Conservation (phyloP, 768 basidiomycete species). For the Tulasnella sp. region DNA sequence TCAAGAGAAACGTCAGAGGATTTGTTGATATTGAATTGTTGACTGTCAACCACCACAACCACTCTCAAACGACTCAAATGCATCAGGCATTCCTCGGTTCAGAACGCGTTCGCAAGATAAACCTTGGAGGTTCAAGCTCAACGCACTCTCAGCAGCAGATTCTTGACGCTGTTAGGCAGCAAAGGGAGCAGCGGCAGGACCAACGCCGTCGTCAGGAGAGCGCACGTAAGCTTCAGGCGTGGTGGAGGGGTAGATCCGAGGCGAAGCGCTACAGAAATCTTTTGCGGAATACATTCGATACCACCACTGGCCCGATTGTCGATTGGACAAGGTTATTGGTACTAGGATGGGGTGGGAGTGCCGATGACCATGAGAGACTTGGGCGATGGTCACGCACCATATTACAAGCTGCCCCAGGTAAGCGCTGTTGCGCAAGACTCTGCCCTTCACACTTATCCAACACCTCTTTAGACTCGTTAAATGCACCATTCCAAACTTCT, state of each 20-base stretch:
- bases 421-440: not conserved
- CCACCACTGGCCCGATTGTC: constrained; percentile 9
- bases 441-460: not conserved
- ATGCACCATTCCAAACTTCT: constrained; percentile 29
- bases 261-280: constrained; percentile 31
- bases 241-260: constrained; percentile 47
- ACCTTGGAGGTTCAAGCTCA: constrained; percentile 53
- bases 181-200: constrained; percentile 44
- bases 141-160: constrained; percentile 40
- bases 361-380: constrained; percentile 29
- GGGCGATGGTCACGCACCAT: constrained; percentile 25
- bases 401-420: not conserved
- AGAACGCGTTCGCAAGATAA: constrained; percentile 33
- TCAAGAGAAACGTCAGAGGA: no score
- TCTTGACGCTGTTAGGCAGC: constrained; percentile 47
- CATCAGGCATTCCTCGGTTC: constrained; percentile 16
- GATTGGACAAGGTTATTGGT: constrained; percentile 49
- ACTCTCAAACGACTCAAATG: not conserved
- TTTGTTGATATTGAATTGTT: not conserved
- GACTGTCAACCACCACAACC: not conserved
- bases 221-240: constrained; percentile 51
- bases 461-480: constrained; percentile 28
- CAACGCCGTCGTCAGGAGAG: constrained; percentile 43
- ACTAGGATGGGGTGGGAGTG: constrained; percentile 32
- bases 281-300: constrained; percentile 39